Base-by-base conservation (phyloP, 768 basidiomycete genomes). In the Panaeolus cyanescens region DNA sequence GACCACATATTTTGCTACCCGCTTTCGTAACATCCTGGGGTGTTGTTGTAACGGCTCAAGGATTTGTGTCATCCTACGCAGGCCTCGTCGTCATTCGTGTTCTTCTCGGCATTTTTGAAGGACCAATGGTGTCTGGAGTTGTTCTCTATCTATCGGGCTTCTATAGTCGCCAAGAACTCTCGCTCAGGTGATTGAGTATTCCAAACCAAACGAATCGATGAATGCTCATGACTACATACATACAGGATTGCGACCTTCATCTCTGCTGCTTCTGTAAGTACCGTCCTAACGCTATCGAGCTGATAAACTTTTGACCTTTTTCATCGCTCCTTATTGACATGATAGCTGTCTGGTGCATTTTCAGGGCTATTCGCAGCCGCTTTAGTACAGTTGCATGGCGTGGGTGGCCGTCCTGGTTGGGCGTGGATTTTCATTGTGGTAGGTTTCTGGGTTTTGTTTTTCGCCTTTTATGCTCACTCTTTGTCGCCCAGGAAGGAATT, bases 361-460 rank as follows among this genome's bases (percentile, higher is more conserved):
- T 84, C 83, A 4, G 88, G 88, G 40, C 71, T 89, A 3, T 73
- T 90, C 1, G 86, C 87, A 1, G 72, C 79, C 33, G 85, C 74
- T 0, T 84, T 90, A 54, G 71, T 77, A 5, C 68, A 81, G 13
- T 82, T 89, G 75, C 63, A 83, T 33, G 81, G 81, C 19, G 68
- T 69, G 15, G 70, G 75, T 2, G 79, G 80, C 12, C 75, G 72
- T 55, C 74, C 79, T 1, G 86, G 83, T 1, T 88, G 87, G 86
- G 75, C 81, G 32, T 88, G 84, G 86, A 80, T 86, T 64, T 85
- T 85, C 63, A 83, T 85, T 34, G 34, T 84, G n/a, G 53, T 68
- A 63, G 85, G 85, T 4, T 65, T 76, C 78, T 85, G 65, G 80
- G 81, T 0, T 67, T 77, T 36, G 56, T 79, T 1, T 79, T 82